A percentile compares a stretch with the other conserved stretches of the same genome.
Conservation (phyloP, 2,329 filamentous ascomycete genomes). For the Decorospora gaudefroyi region DNA sequence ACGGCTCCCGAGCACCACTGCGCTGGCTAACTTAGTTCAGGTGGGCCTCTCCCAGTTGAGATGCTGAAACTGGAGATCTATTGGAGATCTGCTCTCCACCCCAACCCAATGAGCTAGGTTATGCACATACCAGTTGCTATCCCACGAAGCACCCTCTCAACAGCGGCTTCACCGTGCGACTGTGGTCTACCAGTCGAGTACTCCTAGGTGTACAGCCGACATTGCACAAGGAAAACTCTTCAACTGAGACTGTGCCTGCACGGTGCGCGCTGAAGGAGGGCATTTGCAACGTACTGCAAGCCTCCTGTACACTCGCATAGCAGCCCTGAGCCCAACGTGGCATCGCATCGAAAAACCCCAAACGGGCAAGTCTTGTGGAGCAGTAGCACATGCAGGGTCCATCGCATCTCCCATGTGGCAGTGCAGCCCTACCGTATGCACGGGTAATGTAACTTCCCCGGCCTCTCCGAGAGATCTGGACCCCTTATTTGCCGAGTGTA, state of each 20-base stretch:
- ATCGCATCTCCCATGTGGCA: constrained; percentile 16
- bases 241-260: constrained; percentile 6
- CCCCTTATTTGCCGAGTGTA: constrained; percentile 13
- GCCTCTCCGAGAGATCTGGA: constrained; percentile 23
- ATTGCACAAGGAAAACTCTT: constrained; percentile 19
- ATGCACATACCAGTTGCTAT: constrained; percentile 4
- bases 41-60: constrained; percentile 4
- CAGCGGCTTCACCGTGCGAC: constrained; percentile 7
- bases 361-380: constrained; percentile 11
- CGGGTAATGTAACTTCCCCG: constrained; percentile 19
- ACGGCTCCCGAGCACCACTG: constrained; percentile 17
- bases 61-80: constrained; percentile 18
- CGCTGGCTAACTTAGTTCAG: constrained; percentile 6
- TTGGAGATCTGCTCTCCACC: no score
- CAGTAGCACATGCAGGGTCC: constrained; percentile 19
- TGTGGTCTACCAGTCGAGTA: background rate
- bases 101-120: constrained; percentile 13
- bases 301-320: constrained; percentile 8
- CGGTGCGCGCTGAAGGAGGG: constrained; percentile 11
- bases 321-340: constrained; percentile 16
- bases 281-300: constrained; percentile 15
- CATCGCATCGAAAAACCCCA: constrained; percentile 18
- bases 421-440: constrained; percentile 29
- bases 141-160: constrained; percentile 1
- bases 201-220: no score